Percentiles rank a stretch among this genome's conserved stretches.
Evolutionary conservation across 345 rosid species (phyloP).

Genomic region (Populus alba): DNA sequence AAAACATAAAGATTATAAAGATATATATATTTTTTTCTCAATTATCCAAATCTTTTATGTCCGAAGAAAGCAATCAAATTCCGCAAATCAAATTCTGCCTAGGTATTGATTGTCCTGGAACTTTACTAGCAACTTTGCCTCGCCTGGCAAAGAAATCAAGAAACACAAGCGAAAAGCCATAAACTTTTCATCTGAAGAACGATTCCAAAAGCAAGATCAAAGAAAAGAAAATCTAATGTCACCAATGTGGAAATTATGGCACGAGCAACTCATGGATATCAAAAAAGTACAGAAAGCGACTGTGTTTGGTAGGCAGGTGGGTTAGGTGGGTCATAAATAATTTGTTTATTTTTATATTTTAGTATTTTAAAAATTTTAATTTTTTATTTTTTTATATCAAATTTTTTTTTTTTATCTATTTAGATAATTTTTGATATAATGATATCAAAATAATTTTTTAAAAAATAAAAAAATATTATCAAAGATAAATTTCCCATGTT

Average conservation of each 20-base stretch:
- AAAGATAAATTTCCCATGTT: too few relatives aligned
- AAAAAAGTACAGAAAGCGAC: not conserved
- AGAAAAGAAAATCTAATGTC: not conserved
- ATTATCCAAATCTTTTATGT: too few relatives aligned
- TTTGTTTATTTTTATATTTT: too few relatives aligned
- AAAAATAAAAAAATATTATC: too few relatives aligned
- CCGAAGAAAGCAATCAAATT: too few relatives aligned
- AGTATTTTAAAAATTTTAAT: too few relatives aligned
- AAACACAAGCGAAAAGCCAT: not conserved
- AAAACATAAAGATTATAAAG: too few relatives aligned
- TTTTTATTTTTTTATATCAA: too few relatives aligned
- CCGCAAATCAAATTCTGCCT: slow-evolving; percentile 26
- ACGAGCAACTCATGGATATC: not conserved
- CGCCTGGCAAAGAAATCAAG: slow-evolving; percentile 22
- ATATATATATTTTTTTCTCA: too few relatives aligned
- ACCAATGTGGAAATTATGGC: not conserved
- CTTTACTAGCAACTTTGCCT: slow-evolving; percentile 55
- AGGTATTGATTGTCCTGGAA: slow-evolving; percentile 50
- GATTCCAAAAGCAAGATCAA: not conserved
- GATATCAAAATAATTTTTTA: too few relatives aligned
- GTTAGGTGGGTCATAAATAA: slow-evolving; percentile 8
- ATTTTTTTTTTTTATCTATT: too few relatives aligned
- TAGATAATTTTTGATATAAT: too few relatives aligned
- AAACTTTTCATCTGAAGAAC: not conserved
- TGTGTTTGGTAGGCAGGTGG: not conserved